A percentile compares a stretch with the other conserved stretches of the same genome.
These are phyloP conservation scores for Teratosphaeria zuluensis DNA, from an alignment of 2,329 filamentous ascomycete genomes.

Conservation along the genomic window DNA sequence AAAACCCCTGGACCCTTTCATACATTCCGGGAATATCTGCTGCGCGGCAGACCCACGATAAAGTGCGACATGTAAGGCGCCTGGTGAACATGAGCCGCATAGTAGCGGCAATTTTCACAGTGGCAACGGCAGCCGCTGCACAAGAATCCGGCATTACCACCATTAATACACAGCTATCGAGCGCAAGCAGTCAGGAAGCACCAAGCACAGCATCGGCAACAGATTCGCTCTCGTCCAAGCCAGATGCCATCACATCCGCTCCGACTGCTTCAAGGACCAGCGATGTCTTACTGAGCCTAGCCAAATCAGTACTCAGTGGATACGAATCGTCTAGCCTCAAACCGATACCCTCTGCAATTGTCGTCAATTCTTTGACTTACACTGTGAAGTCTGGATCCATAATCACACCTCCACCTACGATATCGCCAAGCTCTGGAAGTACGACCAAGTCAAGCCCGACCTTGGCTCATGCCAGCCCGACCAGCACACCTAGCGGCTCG, in stretches of 20 bases:
- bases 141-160: background rate
- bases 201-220: background rate
- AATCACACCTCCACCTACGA: background rate
- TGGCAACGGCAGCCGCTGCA: background rate
- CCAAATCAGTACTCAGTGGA: constrained; percentile 2
- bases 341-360: constrained; percentile 1
- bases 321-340: constrained; percentile 7
- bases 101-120: background rate
- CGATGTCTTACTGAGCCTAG: constrained; percentile 2
- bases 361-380: constrained; percentile 2
- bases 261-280: background rate
- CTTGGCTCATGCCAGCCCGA: background rate
- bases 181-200: background rate
- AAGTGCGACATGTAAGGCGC: background rate
- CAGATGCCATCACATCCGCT: background rate
- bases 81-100: background rate
- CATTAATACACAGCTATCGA: background rate
- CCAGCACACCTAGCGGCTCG: background rate
- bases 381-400: constrained; percentile 2
- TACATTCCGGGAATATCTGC: background rate
- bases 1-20: background rate
- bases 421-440: background rate
- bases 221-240: background rate
- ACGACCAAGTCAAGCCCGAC: background rate
- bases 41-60: background rate